Evolutionary conservation across 352 stramenopile genomes (phyloP), one percentile per base, ranked within the genome.

Genomic region (Phytophthora foliorum): DNA sequence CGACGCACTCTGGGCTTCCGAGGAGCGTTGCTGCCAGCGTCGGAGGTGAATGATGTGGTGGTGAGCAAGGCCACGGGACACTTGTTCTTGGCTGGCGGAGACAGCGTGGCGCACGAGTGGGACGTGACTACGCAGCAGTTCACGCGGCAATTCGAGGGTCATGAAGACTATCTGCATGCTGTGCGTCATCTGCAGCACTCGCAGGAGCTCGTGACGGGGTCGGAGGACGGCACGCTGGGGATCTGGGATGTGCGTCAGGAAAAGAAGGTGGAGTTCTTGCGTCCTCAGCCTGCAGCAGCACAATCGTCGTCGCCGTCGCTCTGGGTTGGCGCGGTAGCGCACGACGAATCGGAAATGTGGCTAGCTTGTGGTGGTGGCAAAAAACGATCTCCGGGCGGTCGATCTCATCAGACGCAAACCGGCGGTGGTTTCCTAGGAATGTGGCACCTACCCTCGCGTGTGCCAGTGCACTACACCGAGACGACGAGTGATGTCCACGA

Each of bases 391-490:
- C 45, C 67, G 36, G 67, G 74, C 10, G 48, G 57, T 4, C 44
- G 57, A 69, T 51, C 61, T 54, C 57, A 54, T 27, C 73, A 57
- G 32, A 42, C 38, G 21, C 42, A 65, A 59, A 36, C 41, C 4
- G 57, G 29, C 25, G 67, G 76, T 6, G 86, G 86, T 0, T 94
- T 92, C 61, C 36, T 92, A 6, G 74, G 84, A 45, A 89, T 94
- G 81, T 94, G 86, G 86, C 84, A 94, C 57, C 57, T 94, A 54
- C 86, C 86, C 19, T 92, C 86, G 16, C 84, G 84, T 34, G 82
- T 92, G 19, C 82, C 84, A 0, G 75, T 94, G 39, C 84, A 92
- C 44, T 85, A 77, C 44, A 92, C 84, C 8, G 70, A 77, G 48
- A 90, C 84, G 25, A 60, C 74, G 11, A 75, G 70, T n/a, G 78